Base-by-base conservation (phyloP, 139 green algal genomes). In the Chlorella sp. region DNA sequence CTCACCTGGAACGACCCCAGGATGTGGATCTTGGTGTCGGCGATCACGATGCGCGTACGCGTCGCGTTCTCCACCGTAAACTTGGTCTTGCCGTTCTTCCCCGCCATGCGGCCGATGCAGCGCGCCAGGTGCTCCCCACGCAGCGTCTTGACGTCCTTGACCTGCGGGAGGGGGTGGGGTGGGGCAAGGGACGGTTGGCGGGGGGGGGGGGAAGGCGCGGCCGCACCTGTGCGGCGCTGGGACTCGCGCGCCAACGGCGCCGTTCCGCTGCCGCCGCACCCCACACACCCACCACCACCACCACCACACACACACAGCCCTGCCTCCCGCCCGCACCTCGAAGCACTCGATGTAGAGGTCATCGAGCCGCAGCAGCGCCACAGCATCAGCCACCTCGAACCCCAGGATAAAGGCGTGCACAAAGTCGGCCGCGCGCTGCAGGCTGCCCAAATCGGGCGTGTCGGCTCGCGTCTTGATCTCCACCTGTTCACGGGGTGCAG, bases 61-160 rank as follows among this genome's bases (percentile, higher is more conserved):
- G 96, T 98, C 5, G 95, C 87, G 76, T 99, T 99, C 86, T 99
- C 96, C 42, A 99, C 97, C 7, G 96, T 98, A 87, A 98, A 99
- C 80, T 98, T 98, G 41, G 96, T 99, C 90, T 98, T 99, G 71
- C 96, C 96, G 63, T 84, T 90, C 86, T 98, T 98, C 43, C 96
- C 96, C 5, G 95, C 91, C 33, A 99, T 67, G 0, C 96, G 88
- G 1, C 95, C 96, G 53, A 99, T 99, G 61, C 88, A 92, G 5
- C 96, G 83, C 3, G 95, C 96, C 60, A 99, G 69, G 85, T 99
- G 96, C 88, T 99, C 96, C 0, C 96, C 96, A 5, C 91, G 77
- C 69, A 99, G 78, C 21, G 96, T 99, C 88, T 98, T 98, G 33
- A 98, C 94, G 73, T 98, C 93, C 81, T 99, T 99, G 38, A 75